Conservation (phyloP, 352 stramenopile genomes). For the Lagenidium sp. region DNA sequence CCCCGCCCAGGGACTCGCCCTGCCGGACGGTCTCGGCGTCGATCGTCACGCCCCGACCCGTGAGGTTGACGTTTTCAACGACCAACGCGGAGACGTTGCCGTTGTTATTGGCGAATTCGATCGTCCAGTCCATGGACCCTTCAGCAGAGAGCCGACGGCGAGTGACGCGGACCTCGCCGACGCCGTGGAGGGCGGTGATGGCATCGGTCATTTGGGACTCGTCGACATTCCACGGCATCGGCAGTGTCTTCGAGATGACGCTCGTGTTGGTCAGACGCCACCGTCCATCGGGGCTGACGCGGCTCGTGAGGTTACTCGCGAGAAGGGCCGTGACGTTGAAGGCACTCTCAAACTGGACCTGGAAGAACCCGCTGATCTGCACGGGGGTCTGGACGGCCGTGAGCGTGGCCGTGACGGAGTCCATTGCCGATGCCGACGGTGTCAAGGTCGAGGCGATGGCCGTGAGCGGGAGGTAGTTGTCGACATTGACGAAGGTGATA, state of each 20-base stretch:
- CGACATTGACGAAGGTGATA: slow-evolving; percentile 47
- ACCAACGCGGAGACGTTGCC: slow-evolving; percentile 32
- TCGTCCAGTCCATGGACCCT: slow-evolving; percentile 49
- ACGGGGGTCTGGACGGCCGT: slow-evolving; percentile 25
- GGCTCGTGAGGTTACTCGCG: no score
- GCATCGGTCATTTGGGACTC: slow-evolving; percentile 15
- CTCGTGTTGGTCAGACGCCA: no score
- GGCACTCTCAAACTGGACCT: no score
- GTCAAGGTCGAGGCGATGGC: no score
- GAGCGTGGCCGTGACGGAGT: slow-evolving; percentile 9
- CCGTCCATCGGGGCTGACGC: no score
- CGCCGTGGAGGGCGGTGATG: slow-evolving; percentile 30
- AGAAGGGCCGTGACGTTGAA: no score
- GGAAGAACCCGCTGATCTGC: slow-evolving; percentile 36
- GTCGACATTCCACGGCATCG: slow-evolving; percentile 51
- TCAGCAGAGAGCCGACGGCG: slow-evolving; percentile 30
- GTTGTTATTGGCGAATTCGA: slow-evolving; percentile 58
- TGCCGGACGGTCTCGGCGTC: slow-evolving; percentile 26
- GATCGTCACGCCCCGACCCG: slow-evolving; percentile 25
- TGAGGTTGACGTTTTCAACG: slow-evolving; percentile 38
- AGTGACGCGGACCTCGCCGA: slow-evolving; percentile 40
- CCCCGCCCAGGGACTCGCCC: slow-evolving; percentile 36
- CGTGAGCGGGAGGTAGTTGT: slow-evolving; percentile 23
- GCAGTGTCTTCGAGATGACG: slow-evolving; percentile 10
- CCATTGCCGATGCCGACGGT: no score